Conservation (phyloP, 495 filamentous ascomycete species). For the Penicillium soppii region DNA sequence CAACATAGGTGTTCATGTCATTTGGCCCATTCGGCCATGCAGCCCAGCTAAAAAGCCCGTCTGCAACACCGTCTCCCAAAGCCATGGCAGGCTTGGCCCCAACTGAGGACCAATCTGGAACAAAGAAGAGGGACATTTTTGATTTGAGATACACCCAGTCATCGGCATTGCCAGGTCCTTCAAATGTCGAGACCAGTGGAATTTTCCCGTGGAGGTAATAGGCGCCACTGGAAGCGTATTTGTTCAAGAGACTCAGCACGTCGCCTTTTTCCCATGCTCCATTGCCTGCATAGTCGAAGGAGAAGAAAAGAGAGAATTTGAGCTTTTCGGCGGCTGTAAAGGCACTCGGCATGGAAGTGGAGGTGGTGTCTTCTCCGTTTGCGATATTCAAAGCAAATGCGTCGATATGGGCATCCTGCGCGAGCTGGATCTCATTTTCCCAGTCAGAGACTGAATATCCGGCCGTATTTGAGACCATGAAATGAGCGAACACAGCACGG, state of each 20-base stretch:
- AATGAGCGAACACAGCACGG: not conserved
- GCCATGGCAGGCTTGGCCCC: conserved; percentile 40
- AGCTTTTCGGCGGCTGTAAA: conserved; percentile 55
- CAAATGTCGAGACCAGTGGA: conserved; percentile 73
- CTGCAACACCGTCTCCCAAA: conserved; percentile 36
- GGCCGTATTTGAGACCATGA: not conserved
- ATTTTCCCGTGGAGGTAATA: conserved; percentile 54
- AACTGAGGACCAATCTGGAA: conserved; percentile 66
- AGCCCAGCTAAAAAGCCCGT: conserved; percentile 65
- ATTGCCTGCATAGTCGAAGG: conserved; percentile 65
- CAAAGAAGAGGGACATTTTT: conserved; percentile 51
- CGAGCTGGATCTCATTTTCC: conserved; percentile 52
- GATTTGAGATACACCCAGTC: conserved; percentile 61
- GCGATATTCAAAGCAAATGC: conserved; percentile 74
- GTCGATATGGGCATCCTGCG: conserved; percentile 64
- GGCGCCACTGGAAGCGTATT: conserved; percentile 48
- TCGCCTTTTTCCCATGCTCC: conserved; percentile 54
- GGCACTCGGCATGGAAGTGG: conserved; percentile 46
- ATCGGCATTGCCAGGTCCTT: conserved; percentile 56
- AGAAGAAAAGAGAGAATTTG: conserved; percentile 66
- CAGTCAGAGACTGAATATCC: not conserved
- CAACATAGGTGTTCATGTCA: conserved; percentile 47
- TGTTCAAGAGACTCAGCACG: conserved; percentile 55
- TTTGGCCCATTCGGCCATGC: conserved; percentile 61
- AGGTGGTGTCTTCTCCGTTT: conserved; percentile 43